Percentiles rank a stretch among this genome's conserved stretches.
Evolutionary conservation across 2,329 filamentous ascomycete species (phyloP).

Genomic region (Paramyrothecium sp.): DNA sequence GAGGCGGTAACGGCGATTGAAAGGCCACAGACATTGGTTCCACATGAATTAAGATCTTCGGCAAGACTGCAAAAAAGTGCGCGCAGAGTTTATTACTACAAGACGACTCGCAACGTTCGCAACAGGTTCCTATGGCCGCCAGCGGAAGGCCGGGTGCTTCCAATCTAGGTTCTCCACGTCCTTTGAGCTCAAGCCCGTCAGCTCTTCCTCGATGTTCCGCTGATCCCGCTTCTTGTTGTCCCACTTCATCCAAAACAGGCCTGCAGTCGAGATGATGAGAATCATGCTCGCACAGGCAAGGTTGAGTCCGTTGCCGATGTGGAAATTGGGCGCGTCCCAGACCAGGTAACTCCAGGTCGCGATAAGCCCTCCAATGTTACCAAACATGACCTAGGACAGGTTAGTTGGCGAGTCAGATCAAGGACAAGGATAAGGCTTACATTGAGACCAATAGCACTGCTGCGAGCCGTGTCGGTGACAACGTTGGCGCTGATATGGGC

Average conservation of each 20-base stretch:
- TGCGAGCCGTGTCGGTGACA: slow-evolving; percentile 63
- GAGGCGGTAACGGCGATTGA: too few relatives aligned
- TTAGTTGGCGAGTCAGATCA: slow-evolving; percentile 2
- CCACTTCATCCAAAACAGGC: slow-evolving; percentile 59
- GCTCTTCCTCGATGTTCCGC: slow-evolving; percentile 53
- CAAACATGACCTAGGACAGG: slow-evolving; percentile 21
- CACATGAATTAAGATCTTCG: too few relatives aligned
- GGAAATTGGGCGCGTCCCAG: slow-evolving; percentile 62
- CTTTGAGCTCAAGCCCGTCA: slow-evolving; percentile 52
- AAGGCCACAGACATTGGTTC: too few relatives aligned
- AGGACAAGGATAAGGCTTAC: slow-evolving; percentile 10
- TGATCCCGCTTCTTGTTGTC: slow-evolving; percentile 60
- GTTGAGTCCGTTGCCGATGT: slow-evolving; percentile 65
- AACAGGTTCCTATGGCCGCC: slow-evolving; percentile 30
- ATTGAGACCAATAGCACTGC: slow-evolving; percentile 54
- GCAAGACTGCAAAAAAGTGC: too few relatives aligned
- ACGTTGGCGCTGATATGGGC: slow-evolving; percentile 65
- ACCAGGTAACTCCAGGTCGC: slow-evolving; percentile 64
- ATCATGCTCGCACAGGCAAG: slow-evolving; percentile 59
- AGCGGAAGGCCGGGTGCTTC: slow-evolving; percentile 66
- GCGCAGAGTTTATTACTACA: too few relatives aligned
- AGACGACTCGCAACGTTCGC: not conserved
- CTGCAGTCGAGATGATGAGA: slow-evolving; percentile 44
- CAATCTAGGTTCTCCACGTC: slow-evolving; percentile 63
- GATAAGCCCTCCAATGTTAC: slow-evolving; percentile 60